Conservation (phyloP, 164 flowering plant genomes). For the Saururus chinensis region DNA sequence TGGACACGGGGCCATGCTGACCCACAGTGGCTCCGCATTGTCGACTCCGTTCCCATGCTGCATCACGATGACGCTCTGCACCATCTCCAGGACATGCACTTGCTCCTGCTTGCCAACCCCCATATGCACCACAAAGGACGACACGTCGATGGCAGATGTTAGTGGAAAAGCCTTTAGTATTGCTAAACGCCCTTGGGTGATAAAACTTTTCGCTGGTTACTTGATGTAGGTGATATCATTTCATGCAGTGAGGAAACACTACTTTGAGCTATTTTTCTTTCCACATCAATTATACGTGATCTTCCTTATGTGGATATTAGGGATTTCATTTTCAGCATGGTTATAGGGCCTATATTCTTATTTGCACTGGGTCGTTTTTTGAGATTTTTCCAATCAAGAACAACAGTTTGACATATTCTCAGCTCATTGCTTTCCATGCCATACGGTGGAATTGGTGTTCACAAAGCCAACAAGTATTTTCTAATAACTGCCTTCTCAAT, state of each 20-base stretch:
- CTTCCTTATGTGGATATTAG: conserved; percentile 85
- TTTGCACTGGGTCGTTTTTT: conserved; percentile 81
- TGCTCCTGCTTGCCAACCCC: background rate
- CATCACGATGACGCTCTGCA: conserved; percentile 75
- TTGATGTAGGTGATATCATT: conserved; percentile 88
- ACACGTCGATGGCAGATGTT: conserved; percentile 24
- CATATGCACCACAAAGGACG: no score
- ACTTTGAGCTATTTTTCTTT: conserved; percentile 82
- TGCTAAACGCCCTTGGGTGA: conserved; percentile 70
- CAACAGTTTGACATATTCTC: conserved; percentile 52
- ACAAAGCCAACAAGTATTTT: conserved; percentile 67
- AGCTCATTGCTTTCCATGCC: conserved; percentile 61
- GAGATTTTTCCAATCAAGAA: conserved; percentile 78
- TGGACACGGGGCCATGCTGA: conserved; percentile 36
- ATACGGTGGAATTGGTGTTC: conserved; percentile 64
- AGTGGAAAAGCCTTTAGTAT: conserved; percentile 58
- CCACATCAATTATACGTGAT: conserved; percentile 80
- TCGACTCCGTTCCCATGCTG: conserved; percentile 86
- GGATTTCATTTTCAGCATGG: conserved; percentile 52
- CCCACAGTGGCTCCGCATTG: conserved; percentile 58
- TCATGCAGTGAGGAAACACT: conserved; percentile 47
- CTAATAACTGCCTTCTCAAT: background rate
- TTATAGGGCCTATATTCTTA: conserved; percentile 67
- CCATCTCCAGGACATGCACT: background rate
- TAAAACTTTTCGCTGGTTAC: conserved; percentile 63